Base-by-base conservation (phyloP, 2,329 filamentous ascomycete species). In the Trichoderma atrobrunneum region DNA sequence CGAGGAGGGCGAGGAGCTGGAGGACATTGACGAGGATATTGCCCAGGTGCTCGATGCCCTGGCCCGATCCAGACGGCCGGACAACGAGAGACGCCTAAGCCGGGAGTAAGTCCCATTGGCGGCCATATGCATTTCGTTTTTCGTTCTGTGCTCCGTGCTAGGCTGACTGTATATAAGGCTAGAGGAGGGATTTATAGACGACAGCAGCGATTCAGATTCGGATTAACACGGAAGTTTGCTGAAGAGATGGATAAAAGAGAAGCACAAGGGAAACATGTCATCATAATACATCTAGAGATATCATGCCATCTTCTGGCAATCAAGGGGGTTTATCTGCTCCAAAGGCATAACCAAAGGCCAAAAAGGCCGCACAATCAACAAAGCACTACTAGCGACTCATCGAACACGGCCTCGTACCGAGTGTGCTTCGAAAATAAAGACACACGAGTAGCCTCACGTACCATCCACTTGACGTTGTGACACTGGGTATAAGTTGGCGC, bases 1-100 rank as follows among this genome's bases (percentile, higher is more conserved):
- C 85, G 77, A 89, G 54, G 90, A 91, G n/a, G 91, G 90, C 56
- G 90, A 94, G 77, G 91, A 93, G 80, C 81, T 91, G 12, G 89
- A 88, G 74, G 86, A 89, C 64, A 87, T 92, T 54, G 84, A 89
- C 74, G 84, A 85, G 71, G 81, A 85, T 70, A 82, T 82, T 63
- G 78, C 83, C 78, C 80, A 83, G 73, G 82, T 82, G 63, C 79
- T 85, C 30, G 83, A 82, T 73, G 75, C 77, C 24, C 78, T 79
- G 60, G 75, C 76, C 18, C 77, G 75, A 10, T 79, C 82, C 36
- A 78, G 78, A 12, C 80, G 81, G 61, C 81, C 82, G 60, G 87
- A 89, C 73, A 86, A 85, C 62, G 83, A 86, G 57, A 84, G 88
- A 76, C 86, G 94, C 74, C 78, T 97, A 73, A 95, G 93, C 80